phyloP scores from a whole-genome alignment of 2,329 filamentous ascomycete genomes.

The Metarhizium humberi region DNA sequence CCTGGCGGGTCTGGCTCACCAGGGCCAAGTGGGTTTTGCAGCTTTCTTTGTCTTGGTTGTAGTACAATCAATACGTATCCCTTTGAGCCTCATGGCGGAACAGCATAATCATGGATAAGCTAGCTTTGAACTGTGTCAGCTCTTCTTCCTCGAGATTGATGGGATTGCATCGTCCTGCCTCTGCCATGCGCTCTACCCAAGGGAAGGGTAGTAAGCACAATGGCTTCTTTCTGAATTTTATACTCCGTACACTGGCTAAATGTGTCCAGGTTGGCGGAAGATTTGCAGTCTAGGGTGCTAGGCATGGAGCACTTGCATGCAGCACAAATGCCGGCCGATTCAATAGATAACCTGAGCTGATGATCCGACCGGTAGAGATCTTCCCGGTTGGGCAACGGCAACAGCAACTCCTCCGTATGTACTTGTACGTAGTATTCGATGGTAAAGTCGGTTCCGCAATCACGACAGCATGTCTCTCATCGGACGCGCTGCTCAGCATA shows the following conservation, averaged over 20 bases:
- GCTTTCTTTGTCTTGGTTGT: not conserved
- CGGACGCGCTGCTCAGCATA: not conserved
- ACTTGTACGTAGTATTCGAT: not conserved
- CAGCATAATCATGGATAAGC: not conserved
- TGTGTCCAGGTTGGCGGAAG: not conserved
- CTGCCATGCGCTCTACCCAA: not conserved
- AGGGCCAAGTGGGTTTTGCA: not conserved
- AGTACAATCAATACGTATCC: too few relatives aligned
- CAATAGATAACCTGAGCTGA: not conserved
- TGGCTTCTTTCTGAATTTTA: not conserved
- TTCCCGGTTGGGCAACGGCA: not conserved
- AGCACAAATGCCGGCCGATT: not conserved
- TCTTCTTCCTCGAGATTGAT: not conserved
- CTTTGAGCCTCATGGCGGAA: not conserved
- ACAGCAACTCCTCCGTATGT: not conserved
- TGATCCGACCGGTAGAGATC: not conserved
- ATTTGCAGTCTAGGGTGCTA: not conserved
- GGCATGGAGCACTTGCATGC: not conserved
- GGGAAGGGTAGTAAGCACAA: not conserved
- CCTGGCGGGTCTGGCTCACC: conserved; percentile 2
- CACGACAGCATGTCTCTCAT: not conserved
- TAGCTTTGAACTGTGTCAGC: not conserved
- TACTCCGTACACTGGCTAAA: not conserved
- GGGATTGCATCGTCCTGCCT: not conserved
- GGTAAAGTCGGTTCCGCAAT: not conserved